These are phyloP conservation scores for Podaxis pistillaris DNA, from an alignment of 768 basidiomycete genomes.

Conservation along the genomic window DNA sequence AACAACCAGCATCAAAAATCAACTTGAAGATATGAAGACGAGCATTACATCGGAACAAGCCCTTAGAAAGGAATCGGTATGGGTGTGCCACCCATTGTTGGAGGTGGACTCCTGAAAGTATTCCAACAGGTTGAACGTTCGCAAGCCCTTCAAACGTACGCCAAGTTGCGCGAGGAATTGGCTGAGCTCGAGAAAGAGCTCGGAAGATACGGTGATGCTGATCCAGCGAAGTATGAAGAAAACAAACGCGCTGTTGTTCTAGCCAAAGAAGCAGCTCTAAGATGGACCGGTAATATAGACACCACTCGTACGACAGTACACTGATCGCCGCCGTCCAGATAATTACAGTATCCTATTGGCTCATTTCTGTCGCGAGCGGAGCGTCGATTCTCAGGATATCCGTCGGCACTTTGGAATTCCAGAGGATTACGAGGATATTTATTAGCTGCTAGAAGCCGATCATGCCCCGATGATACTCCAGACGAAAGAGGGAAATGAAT, in stretches of 20 bases:
- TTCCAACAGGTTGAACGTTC: conserved; percentile 1
- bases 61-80: conserved; percentile 57
- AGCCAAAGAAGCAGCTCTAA: conserved; percentile 78
- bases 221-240: conserved; percentile 79
- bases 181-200: conserved; percentile 60
- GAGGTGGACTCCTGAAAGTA: not conserved
- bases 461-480: conserved; percentile 6
- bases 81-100: not conserved
- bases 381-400: conserved; percentile 59
- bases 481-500: conserved; percentile 1
- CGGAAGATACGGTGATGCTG: conserved; percentile 75
- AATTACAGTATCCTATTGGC: conserved; percentile 67
- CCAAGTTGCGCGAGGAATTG: conserved; percentile 50
- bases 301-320: not conserved
- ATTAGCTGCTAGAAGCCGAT: conserved; percentile 21
- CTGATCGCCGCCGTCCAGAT: conserved; percentile 37
- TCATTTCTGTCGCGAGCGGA: conserved; percentile 63
- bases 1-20: conserved; percentile 37
- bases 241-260: conserved; percentile 69
- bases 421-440: conserved; percentile 79
- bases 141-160: conserved; percentile 32
- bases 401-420: conserved; percentile 63
- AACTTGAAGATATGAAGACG: conserved; percentile 47
- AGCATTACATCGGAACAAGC: conserved; percentile 50
- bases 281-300: conserved; percentile 79